Evolutionary conservation across 2,329 filamentous ascomycete species (phyloP).

Genomic region (Aspergillus pseudoviridinutans): DNA sequence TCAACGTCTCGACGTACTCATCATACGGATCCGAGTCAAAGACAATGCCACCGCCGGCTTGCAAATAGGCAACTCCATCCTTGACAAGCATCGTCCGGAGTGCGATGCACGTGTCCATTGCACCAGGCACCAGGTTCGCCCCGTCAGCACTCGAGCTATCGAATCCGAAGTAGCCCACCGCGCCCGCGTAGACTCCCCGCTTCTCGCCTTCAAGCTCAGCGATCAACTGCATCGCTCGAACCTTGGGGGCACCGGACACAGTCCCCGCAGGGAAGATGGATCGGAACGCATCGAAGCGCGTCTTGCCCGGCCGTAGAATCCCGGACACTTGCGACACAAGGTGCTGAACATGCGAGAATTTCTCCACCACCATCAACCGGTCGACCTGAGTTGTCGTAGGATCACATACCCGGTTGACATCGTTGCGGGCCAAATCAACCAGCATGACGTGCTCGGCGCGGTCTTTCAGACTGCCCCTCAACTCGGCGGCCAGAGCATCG

Average conservation of each 20-base stretch:
- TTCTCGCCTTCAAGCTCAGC: constrained; percentile 92
- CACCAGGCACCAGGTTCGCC: constrained; percentile 63
- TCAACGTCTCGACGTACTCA: constrained; percentile 94
- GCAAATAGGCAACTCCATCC: constrained; percentile 85
- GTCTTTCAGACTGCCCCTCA: constrained; percentile 81
- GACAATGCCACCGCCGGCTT: constrained; percentile 82
- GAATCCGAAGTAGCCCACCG: constrained; percentile 95
- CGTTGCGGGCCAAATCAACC: constrained; percentile 91
- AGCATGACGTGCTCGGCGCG: constrained; percentile 96
- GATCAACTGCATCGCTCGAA: constrained; percentile 95
- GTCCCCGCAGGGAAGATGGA: constrained; percentile 97
- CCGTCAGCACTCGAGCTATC: constrained; percentile 64
- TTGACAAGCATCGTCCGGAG: constrained; percentile 93
- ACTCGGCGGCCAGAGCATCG: constrained; percentile 69
- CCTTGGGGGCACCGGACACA: constrained; percentile 91
- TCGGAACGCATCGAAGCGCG: constrained; percentile 90
- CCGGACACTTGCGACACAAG: constrained; percentile 94
- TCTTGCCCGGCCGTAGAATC: constrained; percentile 75
- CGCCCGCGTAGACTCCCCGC: constrained; percentile 89
- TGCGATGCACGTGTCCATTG: constrained; percentile 84
- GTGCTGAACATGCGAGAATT: constrained; percentile 96
- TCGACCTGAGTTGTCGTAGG: constrained; percentile 86
- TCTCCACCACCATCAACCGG: constrained; percentile 87
- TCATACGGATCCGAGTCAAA: constrained; percentile 89
- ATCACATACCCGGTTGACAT: constrained; percentile 93